Conservation (phyloP, 371 early-diverging fungal species). For the Thermomucor indicae-seudaticae region DNA sequence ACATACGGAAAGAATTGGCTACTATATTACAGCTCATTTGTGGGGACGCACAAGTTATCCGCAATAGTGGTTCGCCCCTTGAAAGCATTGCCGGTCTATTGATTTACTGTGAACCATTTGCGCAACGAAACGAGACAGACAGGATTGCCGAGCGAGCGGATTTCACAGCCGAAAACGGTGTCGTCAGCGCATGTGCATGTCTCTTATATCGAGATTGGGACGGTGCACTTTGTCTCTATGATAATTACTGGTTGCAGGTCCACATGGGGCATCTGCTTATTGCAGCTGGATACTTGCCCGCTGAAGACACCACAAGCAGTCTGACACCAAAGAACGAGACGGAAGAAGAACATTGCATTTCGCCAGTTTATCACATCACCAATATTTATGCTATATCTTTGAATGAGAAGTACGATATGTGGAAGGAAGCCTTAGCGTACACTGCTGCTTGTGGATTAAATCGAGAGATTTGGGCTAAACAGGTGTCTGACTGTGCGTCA, state of each 20-base stretch:
- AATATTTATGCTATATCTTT: conserved; percentile 18
- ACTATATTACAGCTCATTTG: conserved; percentile 3
- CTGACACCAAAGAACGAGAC: background rate
- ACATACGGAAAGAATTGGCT: background rate
- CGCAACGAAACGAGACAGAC: conserved; percentile 1
- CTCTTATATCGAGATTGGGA: conserved; percentile 9
- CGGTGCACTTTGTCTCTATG: conserved; percentile 5
- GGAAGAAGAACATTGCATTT: conserved; percentile 9
- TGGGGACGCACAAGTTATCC: conserved; percentile 14
- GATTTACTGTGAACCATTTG: conserved; percentile 13
- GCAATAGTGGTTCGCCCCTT: conserved; percentile 1
- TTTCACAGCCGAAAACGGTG: background rate
- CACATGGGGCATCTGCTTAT: conserved; percentile 19
- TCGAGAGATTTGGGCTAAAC: conserved; percentile 21
- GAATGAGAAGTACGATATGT: conserved; percentile 16
- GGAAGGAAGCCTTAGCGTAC: conserved; percentile 29
- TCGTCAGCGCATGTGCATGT: conserved; percentile 7
- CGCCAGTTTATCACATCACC: conserved; percentile 25
- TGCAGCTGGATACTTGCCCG: conserved; percentile 5
- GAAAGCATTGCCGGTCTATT: conserved; percentile 9
- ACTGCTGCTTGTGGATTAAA: conserved; percentile 19
- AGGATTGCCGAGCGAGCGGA: background rate
- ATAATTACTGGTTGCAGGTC: conserved; percentile 11
- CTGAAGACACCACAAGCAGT: background rate
- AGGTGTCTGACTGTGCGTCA: too few relatives aligned